These are phyloP conservation scores for Rhododendron williamsianum DNA, from an alignment of 148 eudicot genomes.

Conservation along the genomic window DNA sequence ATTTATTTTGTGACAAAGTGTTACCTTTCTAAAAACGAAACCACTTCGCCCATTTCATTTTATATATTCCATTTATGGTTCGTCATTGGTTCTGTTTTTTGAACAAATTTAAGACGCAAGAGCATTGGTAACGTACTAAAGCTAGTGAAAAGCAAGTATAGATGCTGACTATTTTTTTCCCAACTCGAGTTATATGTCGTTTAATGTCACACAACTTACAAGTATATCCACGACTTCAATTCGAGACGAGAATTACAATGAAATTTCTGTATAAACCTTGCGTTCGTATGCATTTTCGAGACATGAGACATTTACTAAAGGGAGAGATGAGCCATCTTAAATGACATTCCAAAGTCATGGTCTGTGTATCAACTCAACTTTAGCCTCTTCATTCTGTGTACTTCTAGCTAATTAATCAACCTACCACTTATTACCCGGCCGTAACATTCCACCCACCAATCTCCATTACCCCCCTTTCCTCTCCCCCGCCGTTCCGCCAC, in stretches of 20 bases:
- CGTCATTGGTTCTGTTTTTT: neutral
- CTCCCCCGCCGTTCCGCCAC: neutral
- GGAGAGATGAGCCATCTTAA: neutral
- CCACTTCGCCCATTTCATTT: too few relatives aligned
- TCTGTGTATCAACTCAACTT: neutral
- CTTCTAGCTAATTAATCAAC: neutral
- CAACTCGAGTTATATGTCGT: neutral
- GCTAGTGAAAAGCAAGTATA: neutral
- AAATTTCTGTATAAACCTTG: neutral
- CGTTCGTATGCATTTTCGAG: neutral
- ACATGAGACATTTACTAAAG: neutral
- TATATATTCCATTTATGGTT: too few relatives aligned
- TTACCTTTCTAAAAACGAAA: too few relatives aligned
- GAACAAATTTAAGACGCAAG: neutral
- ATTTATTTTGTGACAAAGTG: too few relatives aligned
- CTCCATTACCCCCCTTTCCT: neutral
- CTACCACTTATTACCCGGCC: neutral
- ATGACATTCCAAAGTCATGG: neutral
- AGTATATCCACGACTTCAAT: neutral
- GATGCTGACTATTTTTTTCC: neutral
- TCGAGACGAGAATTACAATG: neutral
- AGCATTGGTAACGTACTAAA: neutral
- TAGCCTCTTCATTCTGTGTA: neutral
- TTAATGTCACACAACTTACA: neutral
- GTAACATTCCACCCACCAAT: neutral